Evolutionary conservation across 371 early-diverging fungal species (phyloP).

Genomic region (Rhizopus delemar): DNA sequence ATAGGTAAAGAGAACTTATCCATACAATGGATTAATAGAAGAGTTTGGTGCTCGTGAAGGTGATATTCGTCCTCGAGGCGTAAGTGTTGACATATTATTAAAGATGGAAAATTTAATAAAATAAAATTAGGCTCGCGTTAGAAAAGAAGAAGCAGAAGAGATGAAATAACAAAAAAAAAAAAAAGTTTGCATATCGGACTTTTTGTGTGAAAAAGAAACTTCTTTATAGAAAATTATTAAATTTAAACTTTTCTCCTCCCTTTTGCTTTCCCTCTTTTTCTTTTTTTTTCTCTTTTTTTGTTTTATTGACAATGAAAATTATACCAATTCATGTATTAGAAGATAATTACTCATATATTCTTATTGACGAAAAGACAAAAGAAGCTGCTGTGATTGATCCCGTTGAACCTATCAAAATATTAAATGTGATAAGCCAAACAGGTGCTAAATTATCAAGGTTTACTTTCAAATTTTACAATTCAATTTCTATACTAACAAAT

Average conservation of each 20-base stretch:
- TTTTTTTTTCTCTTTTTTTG: slow-evolving; percentile 7
- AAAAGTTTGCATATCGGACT: neutral
- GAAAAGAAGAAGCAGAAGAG: slow-evolving; percentile 6
- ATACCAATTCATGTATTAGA: slow-evolving; percentile 44
- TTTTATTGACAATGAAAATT: slow-evolving; percentile 26
- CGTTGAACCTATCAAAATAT: slow-evolving; percentile 58
- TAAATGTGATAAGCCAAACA: slow-evolving; percentile 43
- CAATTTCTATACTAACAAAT: slow-evolving; percentile 2
- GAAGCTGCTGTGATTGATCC: slow-evolving; percentile 64
- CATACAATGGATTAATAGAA: slow-evolving; percentile 49
- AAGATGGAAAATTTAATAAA: no score
- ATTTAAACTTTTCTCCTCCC: neutral
- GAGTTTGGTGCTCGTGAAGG: slow-evolving; percentile 51
- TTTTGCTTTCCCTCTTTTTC: slow-evolving; percentile 7
- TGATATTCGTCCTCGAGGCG: slow-evolving; percentile 49
- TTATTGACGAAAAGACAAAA: slow-evolving; percentile 69
- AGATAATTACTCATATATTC: slow-evolving; percentile 84
- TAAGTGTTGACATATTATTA: slow-evolving; percentile 23
- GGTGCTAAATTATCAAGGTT: slow-evolving; percentile 56
- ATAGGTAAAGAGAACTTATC: slow-evolving; percentile 51
- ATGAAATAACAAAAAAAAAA: neutral
- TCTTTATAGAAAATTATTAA: slow-evolving; percentile 8
- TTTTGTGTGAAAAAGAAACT: slow-evolving; percentile 5
- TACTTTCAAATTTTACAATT: slow-evolving; percentile 2
- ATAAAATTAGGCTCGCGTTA: slow-evolving; percentile 28